Base-by-base conservation (phyloP, 352 stramenopile species). In the Pythium brassicae region DNA sequence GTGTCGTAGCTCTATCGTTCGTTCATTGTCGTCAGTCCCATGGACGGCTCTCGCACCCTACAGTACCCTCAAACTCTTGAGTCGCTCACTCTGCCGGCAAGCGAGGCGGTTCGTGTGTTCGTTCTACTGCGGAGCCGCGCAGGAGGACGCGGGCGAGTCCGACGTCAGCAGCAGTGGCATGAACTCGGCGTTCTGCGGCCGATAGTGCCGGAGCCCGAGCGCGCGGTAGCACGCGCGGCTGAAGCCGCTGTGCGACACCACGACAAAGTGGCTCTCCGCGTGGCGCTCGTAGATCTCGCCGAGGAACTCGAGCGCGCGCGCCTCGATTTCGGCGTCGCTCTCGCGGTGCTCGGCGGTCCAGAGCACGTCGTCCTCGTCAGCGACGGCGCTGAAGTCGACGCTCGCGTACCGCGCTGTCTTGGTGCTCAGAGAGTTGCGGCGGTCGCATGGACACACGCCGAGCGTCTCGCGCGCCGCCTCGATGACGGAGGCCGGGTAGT, bases 171-270 rank as follows among this genome's bases (percentile, higher is more conserved):
- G 50, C 43, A 87, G 61, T 19, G 79, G 79, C 27, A 90, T 74
- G 35, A 86, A 80, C 45, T 90, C 79, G 49, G 73, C 77, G 51
- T 90, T 90, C 11, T 65, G 59, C 14, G 79, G 79, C 23, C 78
- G 75, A 53, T 84, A 90, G 69, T 85, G 83, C 27, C 67, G 76
- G 50, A 86, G 76, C 0, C 72, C 72, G 17, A 90, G 59, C n/a
- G 69, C 73, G 2, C 67, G 61, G 45, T 87, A 76, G 63, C 79
- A 87, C 9, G 66, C 76, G 22, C 74, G 79, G 53, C 66, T 86
- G 53, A 90, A 87, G 52, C 79, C 79, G 42, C 72, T 84, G 65
- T 90, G 79, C 15, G 76, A 78, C 20, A 90, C 79, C 14, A 90
- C 72, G 14, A 72, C 63, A 34, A 86, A 64, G 48, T 63, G 70